phyloP scores from a whole-genome alignment of 2,329 filamentous ascomycete genomes.

The Bipolaris gigantea region DNA sequence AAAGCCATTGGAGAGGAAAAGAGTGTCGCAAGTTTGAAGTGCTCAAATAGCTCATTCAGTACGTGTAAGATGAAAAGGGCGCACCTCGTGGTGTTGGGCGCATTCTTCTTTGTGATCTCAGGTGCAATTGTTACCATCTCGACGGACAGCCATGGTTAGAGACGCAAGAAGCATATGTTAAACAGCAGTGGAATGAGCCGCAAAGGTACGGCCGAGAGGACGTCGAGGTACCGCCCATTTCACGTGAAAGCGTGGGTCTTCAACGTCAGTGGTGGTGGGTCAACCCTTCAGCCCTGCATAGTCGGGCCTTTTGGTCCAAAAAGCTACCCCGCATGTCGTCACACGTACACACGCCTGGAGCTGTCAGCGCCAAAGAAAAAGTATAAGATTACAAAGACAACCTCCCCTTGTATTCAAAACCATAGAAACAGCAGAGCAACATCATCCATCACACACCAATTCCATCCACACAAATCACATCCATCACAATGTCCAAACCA shows the following conservation, averaged over 20 bases:
- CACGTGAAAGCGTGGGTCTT: background rate
- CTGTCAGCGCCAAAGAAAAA: background rate
- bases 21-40: background rate
- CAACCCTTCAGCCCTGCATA: background rate
- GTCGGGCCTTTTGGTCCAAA: constrained; percentile 5
- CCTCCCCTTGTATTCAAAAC: background rate
- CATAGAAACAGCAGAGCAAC: no score
- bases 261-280: background rate
- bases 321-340: constrained; percentile 12
- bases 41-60: background rate
- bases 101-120: background rate
- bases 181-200: background rate
- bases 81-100: background rate
- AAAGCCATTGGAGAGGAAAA: background rate
- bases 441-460: no score
- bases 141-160: no score
- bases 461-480: background rate
- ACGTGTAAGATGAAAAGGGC: background rate
- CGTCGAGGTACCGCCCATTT: background rate
- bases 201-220: background rate
- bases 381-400: background rate
- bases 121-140: no score
- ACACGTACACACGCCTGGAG: background rate
- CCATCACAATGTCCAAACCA: constrained; percentile 33
- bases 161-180: background rate